Evolutionary conservation across 768 basidiomycete species (phyloP).

Genomic region (Heimioporus sp.): DNA sequence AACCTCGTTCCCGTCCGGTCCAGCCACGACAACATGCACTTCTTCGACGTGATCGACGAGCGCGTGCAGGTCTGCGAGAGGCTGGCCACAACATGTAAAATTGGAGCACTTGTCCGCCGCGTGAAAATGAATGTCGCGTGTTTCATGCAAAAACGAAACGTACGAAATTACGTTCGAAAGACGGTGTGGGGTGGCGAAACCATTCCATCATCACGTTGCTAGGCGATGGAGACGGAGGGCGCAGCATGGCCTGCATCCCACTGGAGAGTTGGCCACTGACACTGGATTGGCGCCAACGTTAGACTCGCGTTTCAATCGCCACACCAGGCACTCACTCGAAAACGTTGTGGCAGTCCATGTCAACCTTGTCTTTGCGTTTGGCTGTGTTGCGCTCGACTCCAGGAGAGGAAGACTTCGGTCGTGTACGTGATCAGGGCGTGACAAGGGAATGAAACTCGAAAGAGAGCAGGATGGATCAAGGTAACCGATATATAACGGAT

Average conservation of each 20-base stretch:
- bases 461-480: neutral
- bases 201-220: slow-evolving; percentile 6
- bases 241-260: neutral
- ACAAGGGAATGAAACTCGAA: neutral
- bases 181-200: slow-evolving; percentile 4
- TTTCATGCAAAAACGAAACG: neutral
- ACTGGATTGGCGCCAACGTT: neutral
- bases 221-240: slow-evolving; percentile 9
- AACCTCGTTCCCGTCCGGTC: slow-evolving; percentile 30
- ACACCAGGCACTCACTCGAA: neutral
- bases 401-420: too few relatives aligned
- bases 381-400: neutral
- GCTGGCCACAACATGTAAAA: slow-evolving; percentile 48
- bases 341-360: neutral
- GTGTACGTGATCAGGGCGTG: neutral
- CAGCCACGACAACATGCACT: slow-evolving; percentile 35
- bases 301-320: neutral
- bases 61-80: slow-evolving; percentile 46
- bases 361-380: neutral
- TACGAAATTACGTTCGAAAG: slow-evolving; percentile 24
- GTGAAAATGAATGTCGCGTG: too few relatives aligned
- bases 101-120: slow-evolving; percentile 35
- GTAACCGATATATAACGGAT: neutral
- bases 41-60: slow-evolving; percentile 55
- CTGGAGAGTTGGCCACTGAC: neutral